Base-by-base conservation (phyloP, 2,329 filamentous ascomycete species). In the Amauroascus niger region DNA sequence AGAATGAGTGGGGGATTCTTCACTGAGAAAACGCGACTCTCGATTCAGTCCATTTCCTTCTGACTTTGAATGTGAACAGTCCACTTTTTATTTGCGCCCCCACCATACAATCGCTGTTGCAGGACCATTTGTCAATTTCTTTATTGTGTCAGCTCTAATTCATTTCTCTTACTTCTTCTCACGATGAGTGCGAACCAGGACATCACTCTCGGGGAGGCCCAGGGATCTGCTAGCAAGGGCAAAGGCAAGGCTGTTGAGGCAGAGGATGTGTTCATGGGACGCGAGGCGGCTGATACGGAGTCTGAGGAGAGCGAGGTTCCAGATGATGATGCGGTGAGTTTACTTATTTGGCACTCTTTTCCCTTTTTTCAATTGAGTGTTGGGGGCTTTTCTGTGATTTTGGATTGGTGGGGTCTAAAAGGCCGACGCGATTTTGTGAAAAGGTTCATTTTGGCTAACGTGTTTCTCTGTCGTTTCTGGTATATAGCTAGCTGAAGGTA, bases 221-320 rank as follows among this genome's bases (percentile, higher is more conserved):
- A 16, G 35, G 22, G n/a, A 8, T 7, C 40, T 37, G 28, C 6
- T 5, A 74, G 76, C 70, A 95, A 95, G 79, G 88, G 87, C 72
- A 95, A 95, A 79, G 88, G 88, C 75, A 95, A 95, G 39, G 79
- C 81, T 48, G 67, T 74, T 49, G 71, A 59, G 32, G 69, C 71
- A 40, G 74, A 82, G 60, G 81, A 86, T 62, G 73, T 81, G 65
- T 77, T 78, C 66, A 86, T 88, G 80, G 86, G 84, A 43, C 85
- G 88, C 62, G 85, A 86, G 30, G 81, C 88, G 1, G 85, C 87
- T 28, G 75, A 74, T 61, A 79, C 75, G 52, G 43, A 47, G 7
- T 81, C 81, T 46, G 82, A 85, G 14, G 86, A 90, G 39, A 85
- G 85, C 48, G 81, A 78, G 40, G 79, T 77, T 35, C 70, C 72